phyloP scores from a whole-genome alignment of 352 stramenopile species.

The Globisporangium viniferum region DNA sequence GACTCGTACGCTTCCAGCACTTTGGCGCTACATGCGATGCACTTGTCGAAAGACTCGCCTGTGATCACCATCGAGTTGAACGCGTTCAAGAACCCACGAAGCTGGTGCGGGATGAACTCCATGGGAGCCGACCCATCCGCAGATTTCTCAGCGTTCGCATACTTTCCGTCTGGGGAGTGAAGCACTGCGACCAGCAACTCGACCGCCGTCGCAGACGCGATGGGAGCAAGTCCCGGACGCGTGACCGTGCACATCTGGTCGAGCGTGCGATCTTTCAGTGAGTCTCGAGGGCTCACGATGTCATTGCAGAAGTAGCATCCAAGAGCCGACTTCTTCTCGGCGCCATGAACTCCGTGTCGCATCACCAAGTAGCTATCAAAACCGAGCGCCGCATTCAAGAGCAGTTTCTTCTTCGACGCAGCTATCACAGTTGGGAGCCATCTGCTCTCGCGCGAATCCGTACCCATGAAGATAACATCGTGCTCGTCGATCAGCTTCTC shows the following conservation, averaged over 20 bases:
- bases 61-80: constrained; percentile 85
- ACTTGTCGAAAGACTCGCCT: constrained; percentile 92
- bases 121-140: constrained; percentile 54
- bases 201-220: constrained; percentile 92
- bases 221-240: constrained; percentile 92
- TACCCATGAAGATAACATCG: constrained; percentile 97
- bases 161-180: constrained; percentile 87
- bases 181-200: constrained; percentile 96
- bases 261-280: constrained; percentile 94
- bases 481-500: constrained; percentile 89
- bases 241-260: constrained; percentile 99
- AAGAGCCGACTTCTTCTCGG: constrained; percentile 34
- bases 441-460: constrained; percentile 97
- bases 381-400: constrained; percentile 79
- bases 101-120: constrained; percentile 91
- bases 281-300: constrained; percentile 97
- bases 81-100: constrained; percentile 93
- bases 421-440: constrained; percentile 98
- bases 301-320: constrained; percentile 99
- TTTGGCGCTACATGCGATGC: constrained; percentile 92
- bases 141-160: constrained; percentile 60
- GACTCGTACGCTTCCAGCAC: constrained; percentile 87
- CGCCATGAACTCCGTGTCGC: constrained; percentile 85
- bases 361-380: constrained; percentile 99
- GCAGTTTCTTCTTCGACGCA: constrained; percentile 89